Base-by-base conservation (phyloP, 2,329 filamentous ascomycete genomes). In the Monilinia aucupariae region DNA sequence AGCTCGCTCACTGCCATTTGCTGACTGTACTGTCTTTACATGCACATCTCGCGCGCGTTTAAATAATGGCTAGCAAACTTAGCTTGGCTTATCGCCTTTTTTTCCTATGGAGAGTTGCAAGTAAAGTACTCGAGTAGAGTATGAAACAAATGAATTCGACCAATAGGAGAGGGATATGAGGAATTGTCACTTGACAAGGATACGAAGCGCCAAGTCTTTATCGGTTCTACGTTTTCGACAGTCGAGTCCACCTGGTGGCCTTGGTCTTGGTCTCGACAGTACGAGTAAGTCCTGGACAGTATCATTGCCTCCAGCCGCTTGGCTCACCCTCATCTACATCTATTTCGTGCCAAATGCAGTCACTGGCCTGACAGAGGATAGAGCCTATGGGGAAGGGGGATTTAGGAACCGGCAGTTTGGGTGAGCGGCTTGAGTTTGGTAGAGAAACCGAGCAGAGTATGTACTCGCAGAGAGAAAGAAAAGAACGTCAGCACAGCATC, bases 31-130 rank as follows among this genome's bases (percentile, higher is more conserved):
- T 9, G 17, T 55, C 13, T 27, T 17, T 48, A 27, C 12, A 41
- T 48, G 43, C 53, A 45, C 41, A 45, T 55, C n/a, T 55, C 53
- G 59, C 59, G 59, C 59, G 59, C 59, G 59, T 49, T 47, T 58
- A 58, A 22, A 58, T 27, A 30, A 13, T n/a, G n/a, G n/a, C n/a
- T 25, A 54, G 39, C 20, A 32, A 32, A 5, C 27, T 41, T 60
- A n/a, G 47, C 20, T 9, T 22, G 20, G 39, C 27, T 32, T 39
- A 45, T 55, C 53, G 53, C 10, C n/a, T 45, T 13, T 55, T 45
- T 43, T 43, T n/a, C n/a, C 37, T 54, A 30, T 25, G 17, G 27
- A 10, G 22, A 30, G 4, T 22, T 47, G n/a, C n/a, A n/a, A n/a
- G n/a, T n/a, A n/a, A n/a, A n/a, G n/a, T n/a, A n/a, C n/a, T n/a